These are phyloP conservation scores for Coemansia sp. DNA, from an alignment of 192 early-diverging fungal species.

Conservation along the genomic window DNA sequence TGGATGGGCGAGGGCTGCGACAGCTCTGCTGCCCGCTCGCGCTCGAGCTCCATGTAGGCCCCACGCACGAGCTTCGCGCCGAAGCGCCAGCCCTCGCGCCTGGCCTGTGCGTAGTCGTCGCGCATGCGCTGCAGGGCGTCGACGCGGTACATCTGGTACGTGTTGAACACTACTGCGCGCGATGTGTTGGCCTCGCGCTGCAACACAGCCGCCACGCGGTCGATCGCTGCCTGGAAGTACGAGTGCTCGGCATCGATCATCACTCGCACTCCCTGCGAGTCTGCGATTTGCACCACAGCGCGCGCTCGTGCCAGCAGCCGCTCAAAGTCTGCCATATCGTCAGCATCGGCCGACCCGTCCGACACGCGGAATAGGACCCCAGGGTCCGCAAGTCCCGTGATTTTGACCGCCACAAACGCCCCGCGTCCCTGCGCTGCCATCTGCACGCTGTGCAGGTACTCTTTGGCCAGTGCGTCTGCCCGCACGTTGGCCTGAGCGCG, in stretches of 20 bases:
- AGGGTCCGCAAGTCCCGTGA: constrained; percentile 83
- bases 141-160: constrained; percentile 94
- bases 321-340: constrained; percentile 73
- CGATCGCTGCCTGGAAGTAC: constrained; percentile 92
- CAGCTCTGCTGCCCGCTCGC: constrained; percentile 66
- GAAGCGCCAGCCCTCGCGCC: constrained; percentile 73
- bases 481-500: constrained; percentile 61
- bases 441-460: constrained; percentile 72
- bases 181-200: constrained; percentile 70
- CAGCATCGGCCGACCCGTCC: constrained; percentile 58
- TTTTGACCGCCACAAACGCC: constrained; percentile 84
- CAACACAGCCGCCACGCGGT: constrained; percentile 75
- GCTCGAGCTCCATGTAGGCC: constrained; percentile 80
- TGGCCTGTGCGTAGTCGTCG: constrained; percentile 66
- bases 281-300: constrained; percentile 65
- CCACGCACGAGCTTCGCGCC: constrained; percentile 89
- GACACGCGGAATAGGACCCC: constrained; percentile 75
- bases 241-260: constrained; percentile 95
- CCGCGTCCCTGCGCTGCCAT: constrained; percentile 67
- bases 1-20: constrained; percentile 82
- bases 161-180: constrained; percentile 85
- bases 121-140: constrained; percentile 64
- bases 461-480: constrained; percentile 67
- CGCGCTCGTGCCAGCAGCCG: constrained; percentile 70
- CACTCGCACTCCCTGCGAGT: constrained; percentile 64